Evolutionary conservation across 176 grass and related monocot species (phyloP), one percentile per base, ranked within the genome.

Genomic region (Stipa capillata): DNA sequence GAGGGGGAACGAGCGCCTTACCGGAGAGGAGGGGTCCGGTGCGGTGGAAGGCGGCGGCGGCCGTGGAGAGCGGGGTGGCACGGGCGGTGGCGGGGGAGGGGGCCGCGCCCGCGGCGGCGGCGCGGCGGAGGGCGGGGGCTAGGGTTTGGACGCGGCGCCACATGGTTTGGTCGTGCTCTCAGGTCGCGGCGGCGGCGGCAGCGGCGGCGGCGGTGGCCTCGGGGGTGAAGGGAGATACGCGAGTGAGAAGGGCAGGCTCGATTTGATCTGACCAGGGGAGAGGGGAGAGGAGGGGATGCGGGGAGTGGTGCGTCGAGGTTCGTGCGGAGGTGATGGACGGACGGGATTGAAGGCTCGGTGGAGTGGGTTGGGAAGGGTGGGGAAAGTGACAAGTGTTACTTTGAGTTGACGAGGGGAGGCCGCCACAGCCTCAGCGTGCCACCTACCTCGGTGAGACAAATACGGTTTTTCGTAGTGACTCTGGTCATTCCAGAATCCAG

Each of bases 121-220:
- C 87, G 52, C 83, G 77, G 69, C 72, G 68, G 39, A 91, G 78
- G 49, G 80, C 73, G 14, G 90, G 83, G 73, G 89, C 75, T 17
- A 88, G 78, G 85, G 85, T 83, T 32, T 88, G 88, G 79, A 90
- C 24, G 53, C 93, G 82, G 75, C 93, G 85, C 93, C 85, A 97
- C 93, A 97, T 97, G 82, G 80, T 49, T 40, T 13, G 57, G 68
- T 29, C 12, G 31, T 67, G 89, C 45, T 90, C 87, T 83, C 84
- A 79, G 85, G 90, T 80, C 82, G 69, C 84, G 76, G 34, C 59
- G 73, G 79, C 17, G 66, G 40, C 64, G 75, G 74, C 67, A n/a
- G n/a, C n/a, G n/a, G n/a, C n/a, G 51, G 48, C 47, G 70, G 45
- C 69, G 58, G 52, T 81, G 84, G 49, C 72, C 48, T 65, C 11